Conservation (phyloP, 2,329 filamentous ascomycete species). For the Trichoderma simmonsii region DNA sequence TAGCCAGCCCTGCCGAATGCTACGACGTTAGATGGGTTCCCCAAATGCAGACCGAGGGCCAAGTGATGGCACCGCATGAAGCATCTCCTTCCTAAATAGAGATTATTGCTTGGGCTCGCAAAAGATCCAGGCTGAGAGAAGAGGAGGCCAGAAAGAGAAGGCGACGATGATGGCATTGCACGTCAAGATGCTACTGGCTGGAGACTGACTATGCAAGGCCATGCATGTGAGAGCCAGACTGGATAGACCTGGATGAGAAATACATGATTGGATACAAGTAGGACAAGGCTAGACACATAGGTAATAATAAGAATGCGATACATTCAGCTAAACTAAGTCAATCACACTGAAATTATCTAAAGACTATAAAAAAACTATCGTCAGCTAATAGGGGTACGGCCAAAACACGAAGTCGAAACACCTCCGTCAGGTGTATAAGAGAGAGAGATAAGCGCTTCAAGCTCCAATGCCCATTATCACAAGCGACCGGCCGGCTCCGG, state of each 20-base stretch:
- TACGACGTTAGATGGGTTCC: background rate
- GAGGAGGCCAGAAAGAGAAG: slow-evolving; percentile 9
- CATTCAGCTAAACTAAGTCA: background rate
- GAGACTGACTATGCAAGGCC: background rate
- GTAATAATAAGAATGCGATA: background rate
- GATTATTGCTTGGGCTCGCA: background rate
- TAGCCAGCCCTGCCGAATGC: background rate
- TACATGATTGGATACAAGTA: background rate
- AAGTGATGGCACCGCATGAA: background rate
- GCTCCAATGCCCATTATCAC: background rate
- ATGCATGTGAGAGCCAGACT: background rate
- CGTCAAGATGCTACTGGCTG: background rate
- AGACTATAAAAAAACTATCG: background rate
- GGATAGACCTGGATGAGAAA: background rate
- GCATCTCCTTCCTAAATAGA: slow-evolving; percentile 16
- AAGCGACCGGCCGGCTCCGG: slow-evolving; percentile 9
- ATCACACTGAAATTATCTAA: background rate
- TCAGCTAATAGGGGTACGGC: background rate
- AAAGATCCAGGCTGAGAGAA: slow-evolving; percentile 10
- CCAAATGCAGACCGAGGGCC: background rate
- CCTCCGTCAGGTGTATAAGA: background rate
- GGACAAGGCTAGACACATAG: background rate
- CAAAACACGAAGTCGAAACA: background rate
- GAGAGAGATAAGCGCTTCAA: background rate
- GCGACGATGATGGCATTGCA: background rate